These are phyloP conservation scores for Kwoniella sp. DNA, from an alignment of 768 basidiomycete genomes.

Conservation along the genomic window DNA sequence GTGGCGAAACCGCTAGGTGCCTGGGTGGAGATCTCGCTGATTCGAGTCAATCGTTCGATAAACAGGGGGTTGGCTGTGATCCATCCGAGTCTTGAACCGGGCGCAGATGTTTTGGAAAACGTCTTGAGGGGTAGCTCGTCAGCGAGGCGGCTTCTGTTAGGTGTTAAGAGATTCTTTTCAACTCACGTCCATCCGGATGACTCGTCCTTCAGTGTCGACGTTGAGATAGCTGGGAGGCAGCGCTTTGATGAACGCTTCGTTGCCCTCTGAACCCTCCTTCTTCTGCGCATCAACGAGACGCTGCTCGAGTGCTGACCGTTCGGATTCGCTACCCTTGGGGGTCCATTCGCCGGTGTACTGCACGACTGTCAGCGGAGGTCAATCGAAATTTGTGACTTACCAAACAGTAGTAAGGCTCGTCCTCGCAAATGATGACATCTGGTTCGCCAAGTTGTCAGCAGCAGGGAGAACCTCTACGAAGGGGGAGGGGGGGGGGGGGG, in stretches of 20 bases:
- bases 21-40: slow-evolving; percentile 70
- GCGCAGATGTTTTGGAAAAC: slow-evolving; percentile 68
- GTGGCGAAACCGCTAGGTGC: slow-evolving; percentile 69
- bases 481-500: not conserved
- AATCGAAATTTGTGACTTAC: slow-evolving; percentile 9
- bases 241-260: slow-evolving; percentile 61
- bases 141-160: slow-evolving; percentile 6
- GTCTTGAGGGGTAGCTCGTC: slow-evolving; percentile 8
- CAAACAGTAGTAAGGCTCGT: slow-evolving; percentile 77
- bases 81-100: slow-evolving; percentile 77
- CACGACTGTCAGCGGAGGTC: slow-evolving; percentile 11
- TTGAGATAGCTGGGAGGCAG: slow-evolving; percentile 65
- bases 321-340: slow-evolving; percentile 54
- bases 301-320: slow-evolving; percentile 32
- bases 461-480: not conserved
- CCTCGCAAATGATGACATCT: slow-evolving; percentile 80
- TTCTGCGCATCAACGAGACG: slow-evolving; percentile 31
- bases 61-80: slow-evolving; percentile 76
- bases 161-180: not conserved
- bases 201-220: slow-evolving; percentile 77
- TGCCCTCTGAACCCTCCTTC: slow-evolving; percentile 55
- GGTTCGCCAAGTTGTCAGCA: slow-evolving; percentile 8
- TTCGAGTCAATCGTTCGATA: slow-evolving; percentile 72
- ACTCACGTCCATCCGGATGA: slow-evolving; percentile 72
- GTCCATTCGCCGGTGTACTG: slow-evolving; percentile 49